Percentiles rank a stretch among this genome's conserved stretches.
Conservation (phyloP, 1,139 yeast species). For the Magnusiomyces ingens region DNA sequence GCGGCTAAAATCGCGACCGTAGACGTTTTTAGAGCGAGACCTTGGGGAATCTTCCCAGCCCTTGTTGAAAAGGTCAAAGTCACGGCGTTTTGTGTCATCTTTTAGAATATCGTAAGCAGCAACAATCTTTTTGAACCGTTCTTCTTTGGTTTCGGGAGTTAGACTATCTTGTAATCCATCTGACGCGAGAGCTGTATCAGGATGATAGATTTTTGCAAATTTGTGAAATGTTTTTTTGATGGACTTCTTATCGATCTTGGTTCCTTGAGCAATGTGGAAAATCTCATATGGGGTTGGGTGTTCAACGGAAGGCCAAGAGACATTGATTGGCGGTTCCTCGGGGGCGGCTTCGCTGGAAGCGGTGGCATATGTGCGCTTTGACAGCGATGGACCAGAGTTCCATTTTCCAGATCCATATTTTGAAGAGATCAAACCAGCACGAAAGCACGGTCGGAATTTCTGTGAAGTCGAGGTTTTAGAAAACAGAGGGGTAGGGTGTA, state of each 20-base stretch:
- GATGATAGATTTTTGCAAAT: slow-evolving; percentile 78
- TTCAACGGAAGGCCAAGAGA: slow-evolving; percentile 52
- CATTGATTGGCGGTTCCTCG: slow-evolving; percentile 3
- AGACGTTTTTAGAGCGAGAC: slow-evolving; percentile 34
- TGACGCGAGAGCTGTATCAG: slow-evolving; percentile 46
- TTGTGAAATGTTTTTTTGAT: slow-evolving; percentile 54
- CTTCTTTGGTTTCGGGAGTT: slow-evolving; percentile 24
- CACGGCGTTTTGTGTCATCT: slow-evolving; percentile 44
- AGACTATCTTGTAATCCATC: slow-evolving; percentile 8
- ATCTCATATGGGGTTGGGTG: slow-evolving; percentile 73
- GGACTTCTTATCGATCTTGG: slow-evolving; percentile 35
- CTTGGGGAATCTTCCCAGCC: slow-evolving; percentile 14
- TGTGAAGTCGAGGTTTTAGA: no score
- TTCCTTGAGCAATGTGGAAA: slow-evolving; percentile 40
- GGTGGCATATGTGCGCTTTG: neutral
- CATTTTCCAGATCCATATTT: no score
- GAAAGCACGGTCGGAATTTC: no score
- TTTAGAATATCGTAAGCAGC: slow-evolving; percentile 68
- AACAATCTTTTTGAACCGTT: slow-evolving; percentile 62
- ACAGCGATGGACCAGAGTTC: no score
- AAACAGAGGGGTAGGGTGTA: no score
- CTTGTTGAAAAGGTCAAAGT: slow-evolving; percentile 35
- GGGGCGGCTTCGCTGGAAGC: neutral
- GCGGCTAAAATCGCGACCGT: slow-evolving; percentile 13
- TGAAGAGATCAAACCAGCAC: no score